Evolutionary conservation across 306 rosid species (phyloP), one percentile per base, ranked within the genome.

Genomic region (Quercus bicolor): DNA sequence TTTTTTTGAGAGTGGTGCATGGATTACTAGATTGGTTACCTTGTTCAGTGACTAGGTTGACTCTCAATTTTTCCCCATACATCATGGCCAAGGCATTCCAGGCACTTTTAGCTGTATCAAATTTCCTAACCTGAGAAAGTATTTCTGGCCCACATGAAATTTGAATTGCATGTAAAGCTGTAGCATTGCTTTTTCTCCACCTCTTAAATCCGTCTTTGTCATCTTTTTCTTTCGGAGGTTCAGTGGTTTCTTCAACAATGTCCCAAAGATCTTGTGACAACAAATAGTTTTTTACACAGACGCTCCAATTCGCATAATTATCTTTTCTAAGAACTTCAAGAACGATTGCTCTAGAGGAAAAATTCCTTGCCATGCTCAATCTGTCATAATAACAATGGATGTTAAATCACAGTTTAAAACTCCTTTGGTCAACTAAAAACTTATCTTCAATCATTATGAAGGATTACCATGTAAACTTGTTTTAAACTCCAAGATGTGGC

Each of bases 141-240:
- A 18, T 74, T 15, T 77, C 75, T 20, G 66, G 13, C 18, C 43
- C 76, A 19, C 86, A 82, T 5, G 86, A 33, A 2, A 78, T n/a
- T 57, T 82, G 86, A 73, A 82, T 82, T 13, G 28, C 59, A 37
- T 78, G 82, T 31, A 82, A 59, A 29, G 79, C 86, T 33, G 57
- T 12, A 1, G 72, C 75, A 21, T 82, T 20, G 2, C 45, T 7
- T 54, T 0, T 68, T 21, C 26, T 54, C 70, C 74, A 56, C 18
- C 5, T 6, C 2, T 69, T 20, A n/a, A 16, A 20, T 4, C 5
- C 33, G 2, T 28, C 2, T 33, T 5, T 11, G 29, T 74, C 33
- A 54, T 4, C 31, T 48, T 48, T 13, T 11, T 48, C 15, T 48
- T 48, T 48, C 4, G 53, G 9, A 20, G 23, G 12, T 15, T 34